Evolutionary conservation across 257 asterid species (phyloP), one percentile per base, ranked within the genome.

Genomic region (Euphrasia confusa): DNA sequence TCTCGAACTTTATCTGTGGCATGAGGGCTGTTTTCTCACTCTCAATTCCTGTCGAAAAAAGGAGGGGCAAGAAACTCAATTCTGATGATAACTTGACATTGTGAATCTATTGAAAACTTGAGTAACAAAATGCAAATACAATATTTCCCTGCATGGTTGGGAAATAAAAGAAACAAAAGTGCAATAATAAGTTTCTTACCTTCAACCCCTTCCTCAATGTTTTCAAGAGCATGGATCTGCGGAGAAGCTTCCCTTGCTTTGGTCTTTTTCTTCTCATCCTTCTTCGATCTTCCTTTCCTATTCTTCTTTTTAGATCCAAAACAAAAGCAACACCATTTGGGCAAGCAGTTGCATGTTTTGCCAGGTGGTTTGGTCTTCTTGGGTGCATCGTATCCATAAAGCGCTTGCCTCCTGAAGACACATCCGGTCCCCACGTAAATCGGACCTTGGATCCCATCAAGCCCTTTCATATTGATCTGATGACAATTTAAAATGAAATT

Each of bases 361-460:
- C 95, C 84, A 14, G 89, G 93, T n/a, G 57, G 68, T 75, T 86
- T 91, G 81, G 84, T 84, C 71, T 81, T 80, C 26, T 73, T 35
- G 12, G 98, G 98, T 52, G 97, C 95, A 69, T 84, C 95, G 50
- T 28, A 76, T 63, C 96, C 96, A 61, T 91, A 88, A 37, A 91
- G 79, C 12, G 98, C 98, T 63, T 83, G 91, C 82, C 95, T 79
- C 77, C 96, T 79, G 69, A 90, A 90, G 39, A 90, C 96, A 74
- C 97, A 85, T 6, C 97, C 97, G 0, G 98, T 90, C 63, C 96
- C 98, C 4, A 88, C 98, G 58, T 88, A 91, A 63, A 91, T 88
- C 32, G 98, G 98, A 28, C 98, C 98, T 85, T 91, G 98, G 70
- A 88, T 62, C 30, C 98, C 98, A 78, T 91, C 98, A 71, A 91